phyloP scores from a whole-genome alignment of 2,329 filamentous ascomycete genomes.

The Teratosphaeria epicoccoides region DNA sequence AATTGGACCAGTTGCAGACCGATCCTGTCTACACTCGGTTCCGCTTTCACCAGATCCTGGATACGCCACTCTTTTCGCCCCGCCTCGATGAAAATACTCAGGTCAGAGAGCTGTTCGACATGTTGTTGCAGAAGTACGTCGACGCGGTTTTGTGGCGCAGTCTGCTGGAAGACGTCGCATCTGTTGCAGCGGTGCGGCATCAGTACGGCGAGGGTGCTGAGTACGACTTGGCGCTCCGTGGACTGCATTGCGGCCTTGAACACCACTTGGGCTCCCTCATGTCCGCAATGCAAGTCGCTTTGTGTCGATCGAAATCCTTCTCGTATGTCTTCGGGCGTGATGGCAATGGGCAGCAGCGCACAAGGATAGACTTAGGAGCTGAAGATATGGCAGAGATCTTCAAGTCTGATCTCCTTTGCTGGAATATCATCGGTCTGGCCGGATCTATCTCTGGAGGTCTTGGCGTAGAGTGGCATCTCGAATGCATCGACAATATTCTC shows the following conservation, averaged over 20 bases:
- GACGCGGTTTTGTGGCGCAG: background rate
- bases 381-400: background rate
- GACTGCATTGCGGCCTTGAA: background rate
- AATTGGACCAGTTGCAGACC: slow-evolving; percentile 19
- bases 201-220: background rate
- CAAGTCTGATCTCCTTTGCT: background rate
- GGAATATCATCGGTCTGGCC: background rate
- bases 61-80: background rate
- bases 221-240: background rate
- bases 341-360: background rate
- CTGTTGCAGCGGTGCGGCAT: background rate
- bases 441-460: background rate
- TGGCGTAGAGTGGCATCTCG: background rate
- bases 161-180: background rate
- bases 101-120: background rate
- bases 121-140: background rate
- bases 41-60: background rate
- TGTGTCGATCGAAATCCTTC: background rate
- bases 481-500: background rate
- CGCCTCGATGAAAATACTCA: background rate
- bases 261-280: background rate
- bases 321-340: background rate
- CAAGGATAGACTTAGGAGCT: background rate
- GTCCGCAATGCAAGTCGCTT: background rate
- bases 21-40: slow-evolving; percentile 6